Conservation (phyloP, 2,329 filamentous ascomycete genomes). For the Colletotrichum salicis region DNA sequence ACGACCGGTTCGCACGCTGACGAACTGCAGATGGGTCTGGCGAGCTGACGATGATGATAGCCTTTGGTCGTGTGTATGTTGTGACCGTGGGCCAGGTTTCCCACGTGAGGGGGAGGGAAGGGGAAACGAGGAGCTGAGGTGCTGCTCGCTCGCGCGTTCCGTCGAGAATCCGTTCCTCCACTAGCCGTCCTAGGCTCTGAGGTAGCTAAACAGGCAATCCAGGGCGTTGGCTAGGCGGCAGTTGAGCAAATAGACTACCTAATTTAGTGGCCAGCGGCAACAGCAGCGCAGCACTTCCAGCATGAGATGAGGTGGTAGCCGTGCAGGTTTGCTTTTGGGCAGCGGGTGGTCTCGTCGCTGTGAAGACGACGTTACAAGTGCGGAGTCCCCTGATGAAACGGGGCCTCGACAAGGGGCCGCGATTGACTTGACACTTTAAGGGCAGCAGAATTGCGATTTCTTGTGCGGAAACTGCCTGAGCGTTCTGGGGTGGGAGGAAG, state of each 20-base stretch:
- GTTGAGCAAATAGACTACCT: constrained; percentile 13
- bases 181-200: not conserved
- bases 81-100: constrained; percentile 21
- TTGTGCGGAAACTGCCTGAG: constrained; percentile 32
- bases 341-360: constrained; percentile 10
- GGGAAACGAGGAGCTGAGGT: constrained; percentile 9
- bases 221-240: constrained; percentile 13
- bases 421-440: constrained; percentile 40
- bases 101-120: constrained; percentile 29
- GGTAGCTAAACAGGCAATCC: not conserved
- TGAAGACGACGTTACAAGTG: constrained; percentile 31
- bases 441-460: constrained; percentile 36
- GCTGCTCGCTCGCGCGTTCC: constrained; percentile 7
- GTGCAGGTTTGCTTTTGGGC: constrained; percentile 1
- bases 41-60: constrained; percentile 17
- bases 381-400: constrained; percentile 37
- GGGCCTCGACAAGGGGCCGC: constrained; percentile 34
- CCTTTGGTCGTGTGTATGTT: constrained; percentile 17
- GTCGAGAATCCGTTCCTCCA: constrained; percentile 1
- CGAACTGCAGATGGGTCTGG: constrained; percentile 4
- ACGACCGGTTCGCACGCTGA: constrained; percentile 9
- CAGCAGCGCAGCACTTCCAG: constrained; percentile 7
- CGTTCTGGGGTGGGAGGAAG: constrained; percentile 20
- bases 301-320: constrained; percentile 16
- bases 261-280: constrained; percentile 16